Evolutionary conservation across 148 eudicot species (phyloP).

Genomic region (Limonium bicolor): DNA sequence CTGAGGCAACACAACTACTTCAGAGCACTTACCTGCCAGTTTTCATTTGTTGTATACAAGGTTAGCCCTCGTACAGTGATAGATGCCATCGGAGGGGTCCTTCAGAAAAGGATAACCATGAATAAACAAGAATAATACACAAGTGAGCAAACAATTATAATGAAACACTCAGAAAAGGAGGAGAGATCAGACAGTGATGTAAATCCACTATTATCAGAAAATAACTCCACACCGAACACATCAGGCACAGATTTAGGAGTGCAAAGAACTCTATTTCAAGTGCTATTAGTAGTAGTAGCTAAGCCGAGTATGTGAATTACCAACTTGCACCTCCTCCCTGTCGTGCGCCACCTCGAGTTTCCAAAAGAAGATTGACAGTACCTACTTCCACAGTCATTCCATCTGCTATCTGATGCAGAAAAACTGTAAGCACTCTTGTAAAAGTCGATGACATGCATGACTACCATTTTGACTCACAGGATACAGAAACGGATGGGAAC

Average conservation of each 20-base stretch:
- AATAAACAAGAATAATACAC: no score
- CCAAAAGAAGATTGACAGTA: constrained; percentile 82
- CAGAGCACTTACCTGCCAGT: constrained; percentile 53
- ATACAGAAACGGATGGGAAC: no score
- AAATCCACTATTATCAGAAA: no score
- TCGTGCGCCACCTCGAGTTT: constrained; percentile 83
- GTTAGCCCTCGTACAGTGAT: constrained; percentile 74
- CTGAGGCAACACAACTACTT: neutral
- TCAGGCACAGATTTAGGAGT: no score
- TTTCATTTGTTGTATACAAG: constrained; percentile 81
- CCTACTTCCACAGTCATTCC: constrained; percentile 89
- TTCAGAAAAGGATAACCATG: constrained; percentile 19
- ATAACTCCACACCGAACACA: no score
- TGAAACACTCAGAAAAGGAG: no score
- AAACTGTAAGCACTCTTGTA: constrained; percentile 13
- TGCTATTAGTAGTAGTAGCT: no score
- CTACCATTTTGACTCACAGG: no score
- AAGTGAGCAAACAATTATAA: no score
- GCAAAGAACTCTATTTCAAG: neutral
- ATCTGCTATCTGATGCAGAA: constrained; percentile 74
- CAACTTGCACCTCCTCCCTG: constrained; percentile 72
- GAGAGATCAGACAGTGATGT: no score
- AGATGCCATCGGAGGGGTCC: constrained; percentile 98
- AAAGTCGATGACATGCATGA: neutral
- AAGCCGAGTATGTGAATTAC: no score